A percentile compares a stretch with the other conserved stretches of the same genome.
These are phyloP conservation scores for Rhododendron simsii DNA, from an alignment of 148 eudicot species.

Conservation along the genomic window DNA sequence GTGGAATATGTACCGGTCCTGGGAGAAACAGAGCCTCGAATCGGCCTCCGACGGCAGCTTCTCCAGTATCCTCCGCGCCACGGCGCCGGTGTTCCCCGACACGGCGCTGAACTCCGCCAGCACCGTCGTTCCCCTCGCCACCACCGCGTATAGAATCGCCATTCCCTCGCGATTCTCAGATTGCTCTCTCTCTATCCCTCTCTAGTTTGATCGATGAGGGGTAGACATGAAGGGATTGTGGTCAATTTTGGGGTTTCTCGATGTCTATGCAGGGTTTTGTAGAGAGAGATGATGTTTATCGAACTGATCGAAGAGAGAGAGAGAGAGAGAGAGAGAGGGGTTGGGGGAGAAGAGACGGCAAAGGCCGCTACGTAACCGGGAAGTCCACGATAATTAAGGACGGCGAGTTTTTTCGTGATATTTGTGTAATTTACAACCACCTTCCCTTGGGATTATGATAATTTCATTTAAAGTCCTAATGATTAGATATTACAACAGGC, in stretches of 20 bases:
- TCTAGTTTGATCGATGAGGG: neutral
- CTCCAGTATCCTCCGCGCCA: constrained; percentile 84
- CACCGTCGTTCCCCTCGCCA: constrained; percentile 86
- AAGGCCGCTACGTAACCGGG: constrained; percentile 1
- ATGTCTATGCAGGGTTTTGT: neutral
- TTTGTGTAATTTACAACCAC: neutral
- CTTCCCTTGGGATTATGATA: neutral
- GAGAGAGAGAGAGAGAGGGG: no score
- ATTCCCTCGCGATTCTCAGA: constrained; percentile 15
- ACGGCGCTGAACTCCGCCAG: constrained; percentile 94
- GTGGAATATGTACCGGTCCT: constrained; percentile 90
- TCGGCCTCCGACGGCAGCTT: constrained; percentile 64
- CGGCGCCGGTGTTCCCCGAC: constrained; percentile 77
- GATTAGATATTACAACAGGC: neutral
- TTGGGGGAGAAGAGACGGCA: neutral
- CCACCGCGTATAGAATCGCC: constrained; percentile 91
- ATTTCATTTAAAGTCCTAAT: neutral
- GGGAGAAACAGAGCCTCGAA: constrained; percentile 80
- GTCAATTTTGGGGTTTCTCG: neutral
- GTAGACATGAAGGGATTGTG: neutral
- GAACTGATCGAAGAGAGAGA: neutral
- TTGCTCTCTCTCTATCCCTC: neutral
- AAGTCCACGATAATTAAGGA: constrained; percentile 5
- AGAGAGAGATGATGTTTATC: neutral
- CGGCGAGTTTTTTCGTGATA: neutral